Evolutionary conservation across 805 yeast species (phyloP).

Genomic region (Ogataea degrootiae): DNA sequence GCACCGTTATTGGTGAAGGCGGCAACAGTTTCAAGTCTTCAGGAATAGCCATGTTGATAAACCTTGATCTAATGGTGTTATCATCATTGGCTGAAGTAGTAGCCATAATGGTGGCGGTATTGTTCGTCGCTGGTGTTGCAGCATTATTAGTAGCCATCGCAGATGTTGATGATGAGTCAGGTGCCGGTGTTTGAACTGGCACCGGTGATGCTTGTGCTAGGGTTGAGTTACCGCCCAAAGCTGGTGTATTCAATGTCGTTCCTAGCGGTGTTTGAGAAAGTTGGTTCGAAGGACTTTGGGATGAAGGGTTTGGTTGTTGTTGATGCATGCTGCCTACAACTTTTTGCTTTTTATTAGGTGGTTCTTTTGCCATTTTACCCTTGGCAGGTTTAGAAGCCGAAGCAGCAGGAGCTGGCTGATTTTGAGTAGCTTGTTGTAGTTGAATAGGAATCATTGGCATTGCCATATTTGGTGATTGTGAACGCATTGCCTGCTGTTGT

Average conservation of each 20-base stretch:
- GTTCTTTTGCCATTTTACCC: constrained; percentile 6
- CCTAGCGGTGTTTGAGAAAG: constrained; percentile 3
- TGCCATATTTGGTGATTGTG: constrained; percentile 12
- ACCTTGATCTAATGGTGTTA: constrained; percentile 44
- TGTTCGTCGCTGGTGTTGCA: constrained; percentile 10
- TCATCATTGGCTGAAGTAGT: constrained; percentile 14
- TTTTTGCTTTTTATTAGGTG: constrained; percentile 15
- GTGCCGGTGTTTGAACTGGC: constrained; percentile 1
- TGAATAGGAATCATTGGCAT: constrained; percentile 3
- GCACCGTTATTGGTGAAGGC: constrained; percentile 60
- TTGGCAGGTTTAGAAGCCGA: constrained; percentile 4
- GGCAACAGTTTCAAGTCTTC: constrained; percentile 60
- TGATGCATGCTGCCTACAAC: constrained; percentile 1
- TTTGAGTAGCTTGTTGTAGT: constrained; percentile 5
- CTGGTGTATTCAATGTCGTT: too few species aligned
- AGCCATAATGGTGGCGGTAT: constrained; percentile 11
- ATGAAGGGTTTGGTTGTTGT: not conserved
- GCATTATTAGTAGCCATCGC: constrained; percentile 15
- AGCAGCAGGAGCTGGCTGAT: not conserved
- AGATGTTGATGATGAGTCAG: constrained; percentile 17
- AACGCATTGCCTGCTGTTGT: constrained; percentile 10
- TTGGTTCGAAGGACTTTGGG: constrained; percentile 4
- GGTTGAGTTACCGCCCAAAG: not conserved
- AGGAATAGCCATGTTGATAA: constrained; percentile 71
- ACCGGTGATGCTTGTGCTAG: not conserved